Conservation (phyloP, 176 grass and related monocot species). For the Alopecurus myosuroides region DNA sequence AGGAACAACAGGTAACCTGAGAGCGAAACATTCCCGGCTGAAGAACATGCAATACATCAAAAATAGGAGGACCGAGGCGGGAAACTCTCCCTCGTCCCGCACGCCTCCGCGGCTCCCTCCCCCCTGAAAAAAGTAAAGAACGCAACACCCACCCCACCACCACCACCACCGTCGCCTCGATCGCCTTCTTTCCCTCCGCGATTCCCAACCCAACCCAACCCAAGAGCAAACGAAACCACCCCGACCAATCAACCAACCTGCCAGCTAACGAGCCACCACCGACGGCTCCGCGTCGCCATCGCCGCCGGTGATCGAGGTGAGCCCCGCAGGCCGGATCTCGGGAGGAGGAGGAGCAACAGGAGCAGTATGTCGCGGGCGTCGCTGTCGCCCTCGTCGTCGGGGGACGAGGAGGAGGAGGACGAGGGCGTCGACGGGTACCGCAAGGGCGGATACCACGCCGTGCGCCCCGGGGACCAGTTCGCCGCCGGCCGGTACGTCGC, state of each 20-base stretch:
- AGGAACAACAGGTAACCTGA: background rate
- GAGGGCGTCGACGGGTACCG: constrained; percentile 87
- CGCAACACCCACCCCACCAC: constrained; percentile 27
- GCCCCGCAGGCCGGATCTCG: background rate
- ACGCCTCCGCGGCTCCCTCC: background rate
- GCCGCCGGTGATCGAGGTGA: constrained; percentile 27
- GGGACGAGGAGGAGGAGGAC: constrained; percentile 76
- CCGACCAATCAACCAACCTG: background rate
- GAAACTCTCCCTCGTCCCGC: constrained; percentile 28
- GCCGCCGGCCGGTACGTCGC: constrained; percentile 72
- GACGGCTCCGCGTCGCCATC: background rate
- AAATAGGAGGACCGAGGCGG: constrained; percentile 30
- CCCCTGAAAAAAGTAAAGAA: constrained; percentile 29
- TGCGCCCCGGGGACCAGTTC: constrained; percentile 78
- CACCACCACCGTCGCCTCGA: background rate
- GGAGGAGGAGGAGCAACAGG: background rate
- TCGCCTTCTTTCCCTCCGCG: constrained; percentile 11
- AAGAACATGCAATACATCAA: constrained; percentile 30
- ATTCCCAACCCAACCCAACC: constrained; percentile 27
- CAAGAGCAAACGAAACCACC: background rate
- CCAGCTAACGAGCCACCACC: background rate
- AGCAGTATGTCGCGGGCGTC: constrained; percentile 53
- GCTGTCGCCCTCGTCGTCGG: constrained; percentile 65
- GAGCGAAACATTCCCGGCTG: background rate
- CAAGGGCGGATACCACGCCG: constrained; percentile 96